Evolutionary conservation across 768 basidiomycete species (phyloP).

Genomic region (Phaffia australis): DNA sequence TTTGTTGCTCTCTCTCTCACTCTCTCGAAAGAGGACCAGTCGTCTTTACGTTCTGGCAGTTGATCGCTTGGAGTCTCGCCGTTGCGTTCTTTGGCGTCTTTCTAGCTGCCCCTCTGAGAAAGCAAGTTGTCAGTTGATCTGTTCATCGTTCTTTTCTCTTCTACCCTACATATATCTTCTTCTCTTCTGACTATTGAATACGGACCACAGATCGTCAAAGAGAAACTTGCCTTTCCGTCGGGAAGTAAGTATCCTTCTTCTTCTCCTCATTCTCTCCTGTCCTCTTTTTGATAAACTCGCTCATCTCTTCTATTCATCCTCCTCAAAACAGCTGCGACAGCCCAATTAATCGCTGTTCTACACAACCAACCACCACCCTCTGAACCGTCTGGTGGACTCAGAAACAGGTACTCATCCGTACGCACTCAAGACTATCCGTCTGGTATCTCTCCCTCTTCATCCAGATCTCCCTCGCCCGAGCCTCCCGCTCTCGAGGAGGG

Average conservation of each 20-base stretch:
- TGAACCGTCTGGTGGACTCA: constrained; percentile 35
- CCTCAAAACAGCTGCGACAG: constrained; percentile 55
- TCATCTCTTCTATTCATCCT: background rate
- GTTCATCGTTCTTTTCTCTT: background rate
- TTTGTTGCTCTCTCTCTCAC: too few relatives aligned
- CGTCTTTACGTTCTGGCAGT: constrained; percentile 57
- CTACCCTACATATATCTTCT: background rate
- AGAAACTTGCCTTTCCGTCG: constrained; percentile 85
- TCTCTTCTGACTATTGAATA: constrained; percentile 17
- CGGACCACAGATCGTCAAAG: constrained; percentile 65
- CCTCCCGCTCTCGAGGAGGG: constrained; percentile 32
- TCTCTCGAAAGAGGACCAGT: constrained; percentile 46
- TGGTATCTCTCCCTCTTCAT: constrained; percentile 2
- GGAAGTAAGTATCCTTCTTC: constrained; percentile 46
- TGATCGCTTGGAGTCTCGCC: constrained; percentile 76
- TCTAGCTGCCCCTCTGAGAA: constrained; percentile 82
- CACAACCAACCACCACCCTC: constrained; percentile 64
- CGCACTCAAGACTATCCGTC: constrained; percentile 9
- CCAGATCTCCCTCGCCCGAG: constrained; percentile 24
- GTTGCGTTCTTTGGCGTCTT: constrained; percentile 98
- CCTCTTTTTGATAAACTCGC: background rate
- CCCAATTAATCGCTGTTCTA: constrained; percentile 82
- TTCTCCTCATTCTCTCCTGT: background rate
- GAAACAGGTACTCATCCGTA: constrained; percentile 24
- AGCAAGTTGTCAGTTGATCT: constrained; percentile 64